These are phyloP conservation scores for Suillus discolor DNA, from an alignment of 768 basidiomycete genomes.

Conservation along the genomic window DNA sequence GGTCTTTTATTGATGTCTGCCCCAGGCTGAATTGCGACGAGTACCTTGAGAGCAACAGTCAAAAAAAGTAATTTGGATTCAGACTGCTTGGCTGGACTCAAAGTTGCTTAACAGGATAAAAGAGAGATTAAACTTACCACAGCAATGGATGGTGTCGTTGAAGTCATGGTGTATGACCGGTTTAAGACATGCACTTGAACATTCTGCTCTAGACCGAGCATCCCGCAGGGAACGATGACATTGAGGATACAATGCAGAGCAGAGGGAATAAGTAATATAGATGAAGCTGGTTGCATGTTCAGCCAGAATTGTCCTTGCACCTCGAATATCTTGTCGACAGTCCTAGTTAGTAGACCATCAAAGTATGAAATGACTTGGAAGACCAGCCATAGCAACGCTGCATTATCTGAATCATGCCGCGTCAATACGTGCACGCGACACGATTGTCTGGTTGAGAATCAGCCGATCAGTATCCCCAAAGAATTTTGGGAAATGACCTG, in stretches of 20 bases:
- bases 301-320: not conserved
- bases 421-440: not conserved
- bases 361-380: not conserved
- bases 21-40: not conserved
- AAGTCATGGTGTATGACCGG: not conserved
- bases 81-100: not conserved
- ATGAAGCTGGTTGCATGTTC: not conserved
- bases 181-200: not conserved
- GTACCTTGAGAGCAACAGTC: not conserved
- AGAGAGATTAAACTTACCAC: not conserved
- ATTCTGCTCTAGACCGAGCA: not conserved
- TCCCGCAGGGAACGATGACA: not conserved
- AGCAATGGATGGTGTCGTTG: not conserved
- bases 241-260: not conserved
- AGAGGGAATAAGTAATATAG: not conserved
- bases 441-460: not conserved
- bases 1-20: not conserved
- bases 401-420: not conserved
- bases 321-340: not conserved
- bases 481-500: not conserved
- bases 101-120: not conserved
- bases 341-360: not conserved
- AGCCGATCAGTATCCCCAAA: not conserved
- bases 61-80: not conserved
- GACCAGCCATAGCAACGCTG: not conserved